A percentile compares a stretch with the other conserved stretches of the same genome.
These are phyloP conservation scores for Thyridium curvatum DNA, from an alignment of 2,329 filamentous ascomycete species.

Conservation along the genomic window DNA sequence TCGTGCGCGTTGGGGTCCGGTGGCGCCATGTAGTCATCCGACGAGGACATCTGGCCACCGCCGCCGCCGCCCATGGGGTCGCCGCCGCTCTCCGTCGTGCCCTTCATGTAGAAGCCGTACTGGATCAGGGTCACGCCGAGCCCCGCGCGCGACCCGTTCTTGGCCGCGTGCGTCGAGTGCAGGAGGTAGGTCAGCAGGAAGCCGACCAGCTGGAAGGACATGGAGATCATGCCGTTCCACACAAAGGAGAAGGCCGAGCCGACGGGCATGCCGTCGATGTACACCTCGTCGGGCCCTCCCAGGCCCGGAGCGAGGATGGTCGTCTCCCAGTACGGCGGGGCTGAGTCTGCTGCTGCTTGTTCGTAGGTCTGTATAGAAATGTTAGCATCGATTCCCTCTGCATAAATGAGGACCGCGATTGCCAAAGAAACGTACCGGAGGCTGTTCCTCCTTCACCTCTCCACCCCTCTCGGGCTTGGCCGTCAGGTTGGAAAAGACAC, in stretches of 20 bases:
- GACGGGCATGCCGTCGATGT: slow-evolving; percentile 91
- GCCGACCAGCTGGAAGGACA: slow-evolving; percentile 94
- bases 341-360: slow-evolving; percentile 92
- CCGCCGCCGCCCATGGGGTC: slow-evolving; percentile 33
- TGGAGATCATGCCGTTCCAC: slow-evolving; percentile 94
- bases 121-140: slow-evolving; percentile 93
- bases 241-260: slow-evolving; percentile 81
- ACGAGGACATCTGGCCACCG: slow-evolving; percentile 9
- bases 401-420: not conserved
- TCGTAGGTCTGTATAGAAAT: slow-evolving; percentile 72
- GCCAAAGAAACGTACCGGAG: slow-evolving; percentile 63
- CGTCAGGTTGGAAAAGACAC: slow-evolving; percentile 91
- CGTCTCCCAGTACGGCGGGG: slow-evolving; percentile 98
- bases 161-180: slow-evolving; percentile 95
- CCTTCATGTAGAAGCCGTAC: slow-evolving; percentile 94
- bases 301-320: slow-evolving; percentile 92
- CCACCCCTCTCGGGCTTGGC: slow-evolving; percentile 81
- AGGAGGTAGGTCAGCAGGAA: slow-evolving; percentile 97
- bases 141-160: slow-evolving; percentile 91
- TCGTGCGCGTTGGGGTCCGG: slow-evolving; percentile 85
- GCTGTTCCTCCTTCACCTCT: slow-evolving; percentile 78
- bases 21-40: slow-evolving; percentile 61
- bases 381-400: slow-evolving; percentile 22
- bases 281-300: slow-evolving; percentile 88
- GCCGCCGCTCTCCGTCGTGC: slow-evolving; percentile 27